Percentiles rank a stretch among this genome's conserved stretches.
phyloP scores from a whole-genome alignment of 2,329 filamentous ascomycete genomes.

The Phoma sp. region DNA sequence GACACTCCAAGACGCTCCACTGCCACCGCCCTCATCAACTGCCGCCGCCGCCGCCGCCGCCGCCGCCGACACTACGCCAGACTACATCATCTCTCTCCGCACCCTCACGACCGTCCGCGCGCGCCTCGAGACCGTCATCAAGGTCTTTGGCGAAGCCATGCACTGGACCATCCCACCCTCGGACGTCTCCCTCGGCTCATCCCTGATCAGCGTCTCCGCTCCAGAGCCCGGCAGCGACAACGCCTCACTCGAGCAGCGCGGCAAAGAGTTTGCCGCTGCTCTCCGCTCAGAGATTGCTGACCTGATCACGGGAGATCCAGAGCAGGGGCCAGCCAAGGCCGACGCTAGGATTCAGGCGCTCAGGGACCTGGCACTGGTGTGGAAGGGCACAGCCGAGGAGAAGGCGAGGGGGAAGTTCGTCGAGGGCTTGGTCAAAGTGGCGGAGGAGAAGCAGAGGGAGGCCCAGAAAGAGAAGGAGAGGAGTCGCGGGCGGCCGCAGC shows the following conservation, averaged over 20 bases:
- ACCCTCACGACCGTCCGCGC: slow-evolving; percentile 81
- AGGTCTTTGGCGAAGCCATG: slow-evolving; percentile 93
- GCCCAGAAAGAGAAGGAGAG: slow-evolving; percentile 49
- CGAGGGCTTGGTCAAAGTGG: slow-evolving; percentile 78
- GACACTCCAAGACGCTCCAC: neutral
- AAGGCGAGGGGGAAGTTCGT: slow-evolving; percentile 83
- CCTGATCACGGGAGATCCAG: slow-evolving; percentile 63
- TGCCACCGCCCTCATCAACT: neutral
- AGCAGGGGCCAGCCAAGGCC: slow-evolving; percentile 74
- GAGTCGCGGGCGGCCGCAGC: slow-evolving; percentile 22
- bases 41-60: no score
- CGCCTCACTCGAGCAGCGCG: slow-evolving; percentile 82
- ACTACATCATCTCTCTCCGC: slow-evolving; percentile 77
- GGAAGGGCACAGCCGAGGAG: slow-evolving; percentile 96
- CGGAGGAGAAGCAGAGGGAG: slow-evolving; percentile 71
- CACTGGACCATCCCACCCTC: slow-evolving; percentile 91
- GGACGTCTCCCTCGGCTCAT: slow-evolving; percentile 81
- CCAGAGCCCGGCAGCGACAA: slow-evolving; percentile 73
- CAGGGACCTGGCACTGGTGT: slow-evolving; percentile 77
- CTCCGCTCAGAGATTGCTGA: slow-evolving; percentile 74
- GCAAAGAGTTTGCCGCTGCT: slow-evolving; percentile 76
- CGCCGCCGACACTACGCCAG: slow-evolving; percentile 26
- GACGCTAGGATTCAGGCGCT: slow-evolving; percentile 76
- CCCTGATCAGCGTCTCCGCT: slow-evolving; percentile 87
- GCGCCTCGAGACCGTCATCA: slow-evolving; percentile 87